Conservation (phyloP, 441 rosid species). For the Brassica balearica region DNA sequence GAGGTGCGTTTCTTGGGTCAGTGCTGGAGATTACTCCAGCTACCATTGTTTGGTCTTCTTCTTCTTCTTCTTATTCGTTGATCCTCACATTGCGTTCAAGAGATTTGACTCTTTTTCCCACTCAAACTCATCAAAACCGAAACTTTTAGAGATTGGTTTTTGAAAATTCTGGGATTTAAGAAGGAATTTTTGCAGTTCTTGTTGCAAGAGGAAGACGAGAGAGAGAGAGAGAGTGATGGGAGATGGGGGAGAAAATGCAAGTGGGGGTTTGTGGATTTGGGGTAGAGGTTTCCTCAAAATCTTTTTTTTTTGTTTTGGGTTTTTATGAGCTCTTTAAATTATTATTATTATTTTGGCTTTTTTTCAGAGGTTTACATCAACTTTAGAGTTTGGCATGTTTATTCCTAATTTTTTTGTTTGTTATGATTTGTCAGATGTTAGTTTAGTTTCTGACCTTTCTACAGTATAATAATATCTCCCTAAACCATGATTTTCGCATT, state of each 20-base stretch:
- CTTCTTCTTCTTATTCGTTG: constrained; percentile 25
- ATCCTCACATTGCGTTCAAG: constrained; percentile 45
- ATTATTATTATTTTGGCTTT: constrained; percentile 29
- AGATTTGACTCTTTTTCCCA: constrained; percentile 9
- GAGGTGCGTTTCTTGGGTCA: constrained; percentile 31
- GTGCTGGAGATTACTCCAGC: constrained; percentile 36
- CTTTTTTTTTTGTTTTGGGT: neutral
- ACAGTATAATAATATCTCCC: no score
- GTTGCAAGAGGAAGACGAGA: constrained; percentile 25
- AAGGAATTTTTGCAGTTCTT: neutral
- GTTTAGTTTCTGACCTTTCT: no score
- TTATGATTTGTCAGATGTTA: no score
- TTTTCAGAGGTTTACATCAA: constrained; percentile 34
- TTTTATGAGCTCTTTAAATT: constrained; percentile 1
- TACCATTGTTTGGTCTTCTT: constrained; percentile 29
- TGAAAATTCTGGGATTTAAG: neutral
- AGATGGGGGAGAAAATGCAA: constrained; percentile 42
- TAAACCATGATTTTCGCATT: no score
- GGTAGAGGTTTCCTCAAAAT: constrained; percentile 39
- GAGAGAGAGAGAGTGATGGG: constrained; percentile 37
- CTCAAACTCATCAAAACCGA: neutral
- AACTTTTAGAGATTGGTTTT: constrained; percentile 14
- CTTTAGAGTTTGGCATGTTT: no score
- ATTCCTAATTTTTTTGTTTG: no score
- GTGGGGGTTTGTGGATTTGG: constrained; percentile 48